A percentile compares a stretch with the other conserved stretches of the same genome.
These are phyloP conservation scores for Carex parvula DNA, from an alignment of 176 grass and related monocot genomes.

Conservation along the genomic window DNA sequence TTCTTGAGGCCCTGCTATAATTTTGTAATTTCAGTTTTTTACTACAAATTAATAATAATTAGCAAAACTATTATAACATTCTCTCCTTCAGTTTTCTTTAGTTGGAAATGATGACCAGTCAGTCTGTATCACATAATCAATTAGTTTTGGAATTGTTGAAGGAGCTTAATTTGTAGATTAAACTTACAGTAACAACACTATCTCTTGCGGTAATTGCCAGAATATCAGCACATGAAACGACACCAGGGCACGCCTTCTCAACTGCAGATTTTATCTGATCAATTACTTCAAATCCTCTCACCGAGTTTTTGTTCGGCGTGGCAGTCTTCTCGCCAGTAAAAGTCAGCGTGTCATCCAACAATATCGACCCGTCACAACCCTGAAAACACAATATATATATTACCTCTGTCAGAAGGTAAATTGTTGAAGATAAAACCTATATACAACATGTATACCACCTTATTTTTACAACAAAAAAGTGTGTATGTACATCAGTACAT, in stretches of 20 bases:
- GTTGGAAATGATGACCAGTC: neutral
- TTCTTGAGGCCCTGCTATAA: neutral
- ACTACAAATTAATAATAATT: too few relatives aligned
- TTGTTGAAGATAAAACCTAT: too few relatives aligned
- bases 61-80: neutral
- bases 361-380: constrained; percentile 83
- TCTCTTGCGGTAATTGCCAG: constrained; percentile 61
- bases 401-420: neutral
- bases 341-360: constrained; percentile 55
- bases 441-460: neutral
- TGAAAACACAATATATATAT: constrained; percentile 2
- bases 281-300: constrained; percentile 68
- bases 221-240: constrained; percentile 95
- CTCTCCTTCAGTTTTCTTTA: neutral
- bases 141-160: neutral
- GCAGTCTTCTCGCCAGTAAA: constrained; percentile 70
- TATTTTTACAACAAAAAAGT: too few relatives aligned
- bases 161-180: neutral
- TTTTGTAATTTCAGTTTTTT: neutral
- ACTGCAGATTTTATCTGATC: constrained; percentile 66
- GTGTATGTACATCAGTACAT: too few relatives aligned
- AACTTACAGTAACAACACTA: constrained; percentile 45
- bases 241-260: constrained; percentile 50
- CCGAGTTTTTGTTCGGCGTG: constrained; percentile 47
- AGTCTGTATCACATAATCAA: neutral